Evolutionary conservation across 805 yeast species (phyloP).

Genomic region (Torulaspora indica): DNA sequence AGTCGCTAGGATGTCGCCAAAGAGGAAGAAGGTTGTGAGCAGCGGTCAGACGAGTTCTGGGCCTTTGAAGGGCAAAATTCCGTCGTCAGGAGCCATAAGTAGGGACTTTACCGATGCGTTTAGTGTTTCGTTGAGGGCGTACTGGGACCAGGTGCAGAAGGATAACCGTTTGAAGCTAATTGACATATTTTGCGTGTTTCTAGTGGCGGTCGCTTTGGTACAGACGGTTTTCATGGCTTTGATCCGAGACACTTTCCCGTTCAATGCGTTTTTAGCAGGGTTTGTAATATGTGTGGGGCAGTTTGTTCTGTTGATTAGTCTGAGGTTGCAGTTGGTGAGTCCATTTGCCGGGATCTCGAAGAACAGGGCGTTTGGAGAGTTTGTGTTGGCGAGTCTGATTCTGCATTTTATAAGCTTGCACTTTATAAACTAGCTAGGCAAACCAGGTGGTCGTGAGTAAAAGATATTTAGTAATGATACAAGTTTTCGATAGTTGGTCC

Average conservation of each 20-base stretch:
- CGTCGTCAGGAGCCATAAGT: slow-evolving; percentile 6
- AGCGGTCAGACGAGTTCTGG: slow-evolving; percentile 3
- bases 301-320: slow-evolving; percentile 78
- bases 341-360: slow-evolving; percentile 45
- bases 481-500: not conserved
- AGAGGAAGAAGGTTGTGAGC: slow-evolving; percentile 5
- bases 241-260: slow-evolving; percentile 83
- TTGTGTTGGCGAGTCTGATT: slow-evolving; percentile 75
- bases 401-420: slow-evolving; percentile 87
- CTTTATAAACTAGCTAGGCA: slow-evolving; percentile 63
- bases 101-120: slow-evolving; percentile 31
- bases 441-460: not conserved
- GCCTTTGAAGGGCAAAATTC: slow-evolving; percentile 6
- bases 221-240: slow-evolving; percentile 75
- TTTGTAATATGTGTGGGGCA: slow-evolving; percentile 91
- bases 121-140: slow-evolving; percentile 22
- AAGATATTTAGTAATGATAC: slow-evolving; percentile 8
- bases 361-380: slow-evolving; percentile 80
- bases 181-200: slow-evolving; percentile 69
- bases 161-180: slow-evolving; percentile 55
- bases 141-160: slow-evolving; percentile 29
- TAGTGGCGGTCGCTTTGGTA: slow-evolving; percentile 67
- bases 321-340: slow-evolving; percentile 66
- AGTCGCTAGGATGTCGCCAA: slow-evolving; percentile 6
- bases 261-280: slow-evolving; percentile 94